Evolutionary conservation across 768 basidiomycete species (phyloP), one percentile per base, ranked within the genome.

Genomic region (Russula dissimulans): DNA sequence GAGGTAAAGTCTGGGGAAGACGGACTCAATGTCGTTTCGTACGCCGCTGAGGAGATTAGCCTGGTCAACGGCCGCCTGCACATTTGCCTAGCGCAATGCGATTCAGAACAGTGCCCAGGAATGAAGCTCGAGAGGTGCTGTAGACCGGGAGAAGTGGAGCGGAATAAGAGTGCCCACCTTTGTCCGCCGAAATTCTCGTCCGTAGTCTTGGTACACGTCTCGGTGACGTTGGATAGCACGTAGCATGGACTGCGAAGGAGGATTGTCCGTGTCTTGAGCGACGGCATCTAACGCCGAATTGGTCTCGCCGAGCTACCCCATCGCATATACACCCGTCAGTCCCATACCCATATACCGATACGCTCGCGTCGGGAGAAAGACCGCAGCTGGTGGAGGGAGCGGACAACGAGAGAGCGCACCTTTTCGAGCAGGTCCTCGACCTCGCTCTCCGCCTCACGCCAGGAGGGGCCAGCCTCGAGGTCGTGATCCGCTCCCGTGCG

Each of bases 11-110:
- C 12, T 29, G 38, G 43, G 39, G 39, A 29, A 11, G 34, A 73
- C 86, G 47, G 67, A 95, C 95, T 93, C 92, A 65, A 98, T 98
- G 67, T 99, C 97, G 66, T 95, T 93, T 64, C 95, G 81, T 4
- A 98, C 95, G 8, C 91, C 92, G 47, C 81, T 85, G 22, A 99
- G 79, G 15, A 99, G 75, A 69, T 91, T 95, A 1, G 86, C 89
- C 69, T 92, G 84, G 67, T 95, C 88, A 47, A 95, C 73, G 0
- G 92, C 91, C 57, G 84, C 78, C 67, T 91, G 82, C 22, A 93
- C 84, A 70, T 91, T 95, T 22, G 80, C 75, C 93, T 88, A 14
- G 10, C 2, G 66, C 6, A 32, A 53, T 15, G 36, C n/a, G 41
- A 36, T 54, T 36, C 36, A 46, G 44, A 47, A 39, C 29, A 46